Evolutionary conservation across 1,139 yeast genomes (phyloP), one percentile per base, ranked within the genome.

Genomic region (Yamadazyma pseudoaaseri): DNA sequence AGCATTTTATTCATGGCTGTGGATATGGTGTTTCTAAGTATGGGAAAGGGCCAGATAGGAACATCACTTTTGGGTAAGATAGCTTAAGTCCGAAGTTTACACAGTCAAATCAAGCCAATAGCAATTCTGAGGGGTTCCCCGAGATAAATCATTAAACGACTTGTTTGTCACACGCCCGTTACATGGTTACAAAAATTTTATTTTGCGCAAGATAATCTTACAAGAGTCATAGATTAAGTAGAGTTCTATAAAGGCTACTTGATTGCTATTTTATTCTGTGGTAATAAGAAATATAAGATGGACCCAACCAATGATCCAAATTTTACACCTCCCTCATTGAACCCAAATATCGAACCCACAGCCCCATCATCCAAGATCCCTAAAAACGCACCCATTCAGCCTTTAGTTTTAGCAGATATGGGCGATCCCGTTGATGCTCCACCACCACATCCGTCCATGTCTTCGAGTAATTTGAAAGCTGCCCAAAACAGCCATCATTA

Each of bases 221-320:
- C 6, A 18, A 18, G 20, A 18, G 20, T 18, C 20, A 18, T 18
- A 18, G 6, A 18, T 18, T 18, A 9, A 18, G 9, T 18, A 7
- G 9, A 9, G 20, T 18, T 7, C 20, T 18, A 18, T 18, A 7
- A n/a, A n/a, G n/a, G n/a, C n/a, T n/a, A n/a, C n/a, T n/a, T n/a
- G n/a, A n/a, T n/a, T n/a, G n/a, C n/a, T n/a, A n/a, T n/a, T n/a
- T n/a, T n/a, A n/a, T n/a, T n/a, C n/a, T n/a, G n/a, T n/a, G n/a
- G n/a, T n/a, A n/a, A n/a, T n/a, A n/a, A n/a, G n/a, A n/a, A n/a
- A n/a, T 7, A 22, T 22, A 22, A 10, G 8, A 83, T 84, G 94
- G 94, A 84, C 53, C 94, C 94, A 20, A 81, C 86, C 5, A 75
- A 79, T 60, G 92, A 83, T 47, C 90, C 92, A 20, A 76, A 82